Percentiles rank a stretch among this genome's conserved stretches.
Conservation (phyloP, 2,329 filamentous ascomycete genomes). For the Ploettnerulaceae sp. region DNA sequence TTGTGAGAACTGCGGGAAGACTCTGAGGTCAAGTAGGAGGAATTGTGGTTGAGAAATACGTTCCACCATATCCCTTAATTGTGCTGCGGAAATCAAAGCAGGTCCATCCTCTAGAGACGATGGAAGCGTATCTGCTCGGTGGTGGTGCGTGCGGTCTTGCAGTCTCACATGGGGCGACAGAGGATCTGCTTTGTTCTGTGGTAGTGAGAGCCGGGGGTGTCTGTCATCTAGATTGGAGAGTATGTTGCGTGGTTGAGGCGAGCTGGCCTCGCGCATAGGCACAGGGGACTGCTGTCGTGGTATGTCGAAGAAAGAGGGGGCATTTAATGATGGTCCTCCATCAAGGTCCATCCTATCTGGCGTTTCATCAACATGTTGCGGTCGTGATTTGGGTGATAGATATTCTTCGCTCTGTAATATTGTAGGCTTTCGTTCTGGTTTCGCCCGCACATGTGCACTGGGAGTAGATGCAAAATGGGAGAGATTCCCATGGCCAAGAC, state of each 20-base stretch:
- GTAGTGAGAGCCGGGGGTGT: slow-evolving; percentile 51
- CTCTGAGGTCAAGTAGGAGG: slow-evolving; percentile 78
- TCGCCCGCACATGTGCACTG: slow-evolving; percentile 18
- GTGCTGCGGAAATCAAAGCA: slow-evolving; percentile 47
- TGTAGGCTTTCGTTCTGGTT: slow-evolving; percentile 23
- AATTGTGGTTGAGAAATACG: slow-evolving; percentile 35
- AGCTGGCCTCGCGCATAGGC: slow-evolving; percentile 34
- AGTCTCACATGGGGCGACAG: slow-evolving; percentile 34
- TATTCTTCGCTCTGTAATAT: slow-evolving; percentile 22
- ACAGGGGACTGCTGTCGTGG: slow-evolving; percentile 46
- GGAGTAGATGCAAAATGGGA: slow-evolving; percentile 42
- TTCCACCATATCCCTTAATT: slow-evolving; percentile 54
- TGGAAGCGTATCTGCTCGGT: slow-evolving; percentile 50
- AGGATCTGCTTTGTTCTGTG: slow-evolving; percentile 43
- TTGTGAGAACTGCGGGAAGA: slow-evolving; percentile 73
- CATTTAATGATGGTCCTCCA: slow-evolving; percentile 30
- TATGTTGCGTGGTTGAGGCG: slow-evolving; percentile 22
- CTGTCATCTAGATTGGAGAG: slow-evolving; percentile 41
- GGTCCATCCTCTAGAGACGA: slow-evolving; percentile 43
- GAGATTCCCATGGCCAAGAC: slow-evolving; percentile 39
- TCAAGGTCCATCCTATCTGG: slow-evolving; percentile 38
- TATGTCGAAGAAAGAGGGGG: slow-evolving; percentile 37
- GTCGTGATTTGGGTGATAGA: slow-evolving; percentile 23
- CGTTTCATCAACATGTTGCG: slow-evolving; percentile 16
- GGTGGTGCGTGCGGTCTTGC: slow-evolving; percentile 22